Evolutionary conservation across 495 filamentous ascomycete genomes (phyloP), one percentile per base, ranked within the genome.

Genomic region (Xylona heveae): DNA sequence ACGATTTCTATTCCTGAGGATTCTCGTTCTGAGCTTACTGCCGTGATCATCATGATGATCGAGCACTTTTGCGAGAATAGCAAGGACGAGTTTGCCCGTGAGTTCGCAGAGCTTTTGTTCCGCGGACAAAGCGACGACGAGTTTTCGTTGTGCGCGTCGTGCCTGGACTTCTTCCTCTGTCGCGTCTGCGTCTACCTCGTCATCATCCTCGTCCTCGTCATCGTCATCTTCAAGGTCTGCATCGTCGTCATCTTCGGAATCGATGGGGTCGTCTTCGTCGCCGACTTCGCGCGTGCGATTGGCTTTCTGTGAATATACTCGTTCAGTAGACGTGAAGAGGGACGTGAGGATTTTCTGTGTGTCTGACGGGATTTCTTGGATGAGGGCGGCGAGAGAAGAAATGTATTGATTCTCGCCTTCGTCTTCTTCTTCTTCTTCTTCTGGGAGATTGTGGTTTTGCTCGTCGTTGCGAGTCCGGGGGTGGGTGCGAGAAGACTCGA

Each of bases 61-160:
- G 27, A 92, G 47, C 12, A 77, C 65, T 24, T 71, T 67, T 6
- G 69, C 80, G 4, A 78, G 57, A 16, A 90, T 67, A 0, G 73
- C 72, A 15, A 90, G 58, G 6, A 93, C 78, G 21, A 88, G 61
- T 41, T 82, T 83, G 24, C 75, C 74, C 4, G 83, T 68, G 2
- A 92, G 57, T 41, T 80, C 76, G 52, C 85, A 94, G 0, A 95
- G 59, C 12, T 70, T 64, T 42, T 84, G 68, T 47, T 95, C 85
- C 2, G 78, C 66, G 23, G 78, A 54, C 3, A 38, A 9, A 92
- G 55, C 31, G 69, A 63, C 15, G 62, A n/a, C n/a, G n/a, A n/a
- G n/a, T n/a, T n/a, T n/a, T n/a, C n/a, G n/a, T n/a, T n/a, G n/a
- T n/a, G n/a, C 62, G 7, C 43, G 36, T 28, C 44, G 41, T 8